A percentile compares a stretch with the other conserved stretches of the same genome.
phyloP scores from a whole-genome alignment of 805 yeast species.

The Candida vartiovaarae region DNA sequence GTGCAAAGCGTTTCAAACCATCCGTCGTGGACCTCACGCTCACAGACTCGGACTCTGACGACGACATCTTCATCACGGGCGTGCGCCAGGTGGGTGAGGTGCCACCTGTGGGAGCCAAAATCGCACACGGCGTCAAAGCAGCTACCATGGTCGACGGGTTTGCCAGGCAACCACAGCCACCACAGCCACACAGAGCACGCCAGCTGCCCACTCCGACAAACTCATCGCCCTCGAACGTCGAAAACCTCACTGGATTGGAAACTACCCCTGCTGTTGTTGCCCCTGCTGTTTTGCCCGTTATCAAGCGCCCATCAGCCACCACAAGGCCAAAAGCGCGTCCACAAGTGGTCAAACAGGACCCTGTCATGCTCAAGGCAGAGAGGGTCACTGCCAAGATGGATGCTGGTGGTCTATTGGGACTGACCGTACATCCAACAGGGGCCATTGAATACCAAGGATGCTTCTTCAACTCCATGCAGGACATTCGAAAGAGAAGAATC shows the following conservation, averaged over 20 bases:
- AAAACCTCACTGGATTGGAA: background rate
- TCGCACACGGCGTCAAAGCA: constrained; percentile 1
- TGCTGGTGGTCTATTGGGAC: background rate
- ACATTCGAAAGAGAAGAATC: constrained; percentile 1
- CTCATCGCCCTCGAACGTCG: background rate
- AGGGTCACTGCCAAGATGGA: background rate
- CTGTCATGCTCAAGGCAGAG: background rate
- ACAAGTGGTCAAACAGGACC: background rate
- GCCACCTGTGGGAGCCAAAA: background rate
- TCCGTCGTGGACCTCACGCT: constrained; percentile 15
- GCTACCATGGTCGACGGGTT: background rate
- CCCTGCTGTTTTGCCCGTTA: too few relatives aligned
- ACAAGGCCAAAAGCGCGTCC: background rate
- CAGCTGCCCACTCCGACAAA: background rate
- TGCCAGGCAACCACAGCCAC: background rate
- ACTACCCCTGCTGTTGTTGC: background rate
- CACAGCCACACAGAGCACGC: background rate
- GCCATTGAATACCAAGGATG: constrained; percentile 4
- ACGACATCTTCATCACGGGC: constrained; percentile 18
- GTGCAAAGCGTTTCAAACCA: constrained; percentile 6
- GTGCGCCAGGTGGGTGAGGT: constrained; percentile 5
- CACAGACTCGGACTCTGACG: constrained; percentile 12
- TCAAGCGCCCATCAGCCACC: too few relatives aligned
- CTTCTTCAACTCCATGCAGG: constrained; percentile 2
- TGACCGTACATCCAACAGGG: constrained; percentile 5